phyloP scores from a whole-genome alignment of 352 stramenopile genomes.

The Globisporangium recalcitrans region DNA sequence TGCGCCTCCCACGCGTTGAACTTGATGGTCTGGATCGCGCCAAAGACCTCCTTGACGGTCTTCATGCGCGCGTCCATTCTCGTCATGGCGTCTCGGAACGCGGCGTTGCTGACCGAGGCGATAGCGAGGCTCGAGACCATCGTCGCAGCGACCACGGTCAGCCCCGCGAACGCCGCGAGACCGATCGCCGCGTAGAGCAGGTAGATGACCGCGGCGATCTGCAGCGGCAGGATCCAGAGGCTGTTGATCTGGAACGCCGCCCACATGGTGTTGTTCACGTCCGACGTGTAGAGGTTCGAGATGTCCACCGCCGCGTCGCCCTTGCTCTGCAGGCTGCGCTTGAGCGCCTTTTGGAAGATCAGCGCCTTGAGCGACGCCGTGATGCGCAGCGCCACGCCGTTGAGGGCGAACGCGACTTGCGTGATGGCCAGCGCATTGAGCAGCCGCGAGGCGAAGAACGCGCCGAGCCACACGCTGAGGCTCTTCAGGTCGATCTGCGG shows the following conservation, averaged over 20 bases:
- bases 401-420: slow-evolving; percentile 24
- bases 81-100: slow-evolving; percentile 73
- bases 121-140: slow-evolving; percentile 42
- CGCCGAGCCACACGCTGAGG: slow-evolving; percentile 24
- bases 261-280: slow-evolving; percentile 25
- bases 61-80: slow-evolving; percentile 89
- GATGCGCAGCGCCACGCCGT: slow-evolving; percentile 26
- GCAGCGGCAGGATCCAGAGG: slow-evolving; percentile 34
- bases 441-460: slow-evolving; percentile 32
- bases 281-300: slow-evolving; percentile 35
- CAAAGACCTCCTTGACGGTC: slow-evolving; percentile 87
- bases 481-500: slow-evolving; percentile 20
- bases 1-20: slow-evolving; percentile 35
- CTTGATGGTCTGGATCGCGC: slow-evolving; percentile 93
- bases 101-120: slow-evolving; percentile 29
- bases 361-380: slow-evolving; percentile 23
- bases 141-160: slow-evolving; percentile 28
- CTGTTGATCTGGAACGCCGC: slow-evolving; percentile 40
- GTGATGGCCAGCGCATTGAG: slow-evolving; percentile 26
- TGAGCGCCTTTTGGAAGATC: slow-evolving; percentile 36
- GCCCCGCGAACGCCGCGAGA: slow-evolving; percentile 32
- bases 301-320: slow-evolving; percentile 20
- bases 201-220: slow-evolving; percentile 27
- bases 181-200: slow-evolving; percentile 33
- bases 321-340: slow-evolving; percentile 13